These are phyloP conservation scores for Leucocoprinus gongylophorus DNA, from an alignment of 1,284 basidiomycete genomes.

Conservation along the genomic window DNA sequence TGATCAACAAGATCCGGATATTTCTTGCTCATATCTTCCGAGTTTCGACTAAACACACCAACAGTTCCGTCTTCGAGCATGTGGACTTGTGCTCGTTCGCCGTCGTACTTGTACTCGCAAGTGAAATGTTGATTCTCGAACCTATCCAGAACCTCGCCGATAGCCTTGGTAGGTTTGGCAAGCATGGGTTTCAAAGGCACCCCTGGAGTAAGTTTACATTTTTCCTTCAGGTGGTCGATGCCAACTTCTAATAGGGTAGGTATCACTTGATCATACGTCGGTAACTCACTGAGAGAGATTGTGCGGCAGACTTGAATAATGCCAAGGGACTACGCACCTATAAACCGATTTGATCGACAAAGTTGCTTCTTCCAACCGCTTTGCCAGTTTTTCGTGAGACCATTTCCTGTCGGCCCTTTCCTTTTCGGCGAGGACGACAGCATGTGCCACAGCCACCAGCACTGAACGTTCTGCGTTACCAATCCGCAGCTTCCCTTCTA, in stretches of 20 bases:
- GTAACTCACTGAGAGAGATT: slow-evolving; percentile 67
- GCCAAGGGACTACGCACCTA: slow-evolving; percentile 47
- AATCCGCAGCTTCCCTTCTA: slow-evolving; percentile 97
- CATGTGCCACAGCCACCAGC: slow-evolving; percentile 82
- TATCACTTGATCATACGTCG: slow-evolving; percentile 91
- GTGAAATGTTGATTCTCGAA: slow-evolving; percentile 97
- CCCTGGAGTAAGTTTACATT: slow-evolving; percentile 91
- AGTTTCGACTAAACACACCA: slow-evolving; percentile 92
- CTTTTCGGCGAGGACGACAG: slow-evolving; percentile 73
- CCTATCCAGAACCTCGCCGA: slow-evolving; percentile 95
- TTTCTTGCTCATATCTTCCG: slow-evolving; percentile 99
- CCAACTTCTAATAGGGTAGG: slow-evolving; percentile 84
- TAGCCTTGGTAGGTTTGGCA: slow-evolving; percentile 99
- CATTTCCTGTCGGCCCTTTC: slow-evolving; percentile 59
- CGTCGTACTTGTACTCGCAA: slow-evolving; percentile 99
- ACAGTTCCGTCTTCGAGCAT: slow-evolving; percentile 74
- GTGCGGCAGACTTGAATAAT: background rate
- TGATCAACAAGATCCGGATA: slow-evolving; percentile 97
- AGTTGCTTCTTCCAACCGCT: slow-evolving; percentile 74
- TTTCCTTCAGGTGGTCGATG: slow-evolving; percentile 60
- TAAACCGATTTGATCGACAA: slow-evolving; percentile 87
- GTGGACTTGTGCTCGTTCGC: slow-evolving; percentile 92
- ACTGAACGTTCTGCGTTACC: slow-evolving; percentile 95
- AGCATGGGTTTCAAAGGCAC: slow-evolving; percentile 99
- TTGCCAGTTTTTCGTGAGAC: slow-evolving; percentile 67